These are phyloP conservation scores for Lachnellula hyalina DNA, from an alignment of 2,329 filamentous ascomycete genomes.

Conservation along the genomic window DNA sequence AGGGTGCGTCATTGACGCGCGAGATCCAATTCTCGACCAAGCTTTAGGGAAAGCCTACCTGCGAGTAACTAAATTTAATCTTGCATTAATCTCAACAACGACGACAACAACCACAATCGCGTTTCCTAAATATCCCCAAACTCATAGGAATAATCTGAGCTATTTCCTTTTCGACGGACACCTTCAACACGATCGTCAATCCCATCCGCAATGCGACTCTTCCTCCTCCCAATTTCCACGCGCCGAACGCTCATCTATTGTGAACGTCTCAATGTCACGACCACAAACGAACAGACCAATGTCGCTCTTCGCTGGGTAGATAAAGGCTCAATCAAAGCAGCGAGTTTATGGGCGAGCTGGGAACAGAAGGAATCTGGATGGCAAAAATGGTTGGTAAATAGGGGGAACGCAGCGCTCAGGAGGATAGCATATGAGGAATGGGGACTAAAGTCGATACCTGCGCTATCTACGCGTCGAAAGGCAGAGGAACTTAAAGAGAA, in stretches of 20 bases:
- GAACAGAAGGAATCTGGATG: conserved; percentile 79
- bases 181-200: conserved; percentile 5
- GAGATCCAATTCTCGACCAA: too few species aligned
- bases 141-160: conserved; percentile 1
- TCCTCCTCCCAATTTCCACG: conserved; percentile 88
- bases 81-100: too few species aligned
- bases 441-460: conserved; percentile 91
- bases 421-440: conserved; percentile 96
- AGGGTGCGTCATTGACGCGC: conserved; percentile 4
- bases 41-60: too few species aligned
- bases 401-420: conserved; percentile 80
- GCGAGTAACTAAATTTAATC: too few species aligned
- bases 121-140: too few species aligned
- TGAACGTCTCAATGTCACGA: conserved; percentile 61
- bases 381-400: conserved; percentile 81
- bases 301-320: conserved; percentile 47
- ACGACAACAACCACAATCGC: too few species aligned
- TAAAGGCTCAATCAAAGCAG: conserved; percentile 63
- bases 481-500: conserved; percentile 57
- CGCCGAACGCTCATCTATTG: conserved; percentile 89
- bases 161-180: background rate
- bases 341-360: conserved; percentile 78
- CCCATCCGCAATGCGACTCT: conserved; percentile 68
- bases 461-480: conserved; percentile 62
- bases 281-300: conserved; percentile 44